Evolutionary conservation across 768 basidiomycete species (phyloP), one percentile per base, ranked within the genome.

Genomic region (Grammothele lineata): DNA sequence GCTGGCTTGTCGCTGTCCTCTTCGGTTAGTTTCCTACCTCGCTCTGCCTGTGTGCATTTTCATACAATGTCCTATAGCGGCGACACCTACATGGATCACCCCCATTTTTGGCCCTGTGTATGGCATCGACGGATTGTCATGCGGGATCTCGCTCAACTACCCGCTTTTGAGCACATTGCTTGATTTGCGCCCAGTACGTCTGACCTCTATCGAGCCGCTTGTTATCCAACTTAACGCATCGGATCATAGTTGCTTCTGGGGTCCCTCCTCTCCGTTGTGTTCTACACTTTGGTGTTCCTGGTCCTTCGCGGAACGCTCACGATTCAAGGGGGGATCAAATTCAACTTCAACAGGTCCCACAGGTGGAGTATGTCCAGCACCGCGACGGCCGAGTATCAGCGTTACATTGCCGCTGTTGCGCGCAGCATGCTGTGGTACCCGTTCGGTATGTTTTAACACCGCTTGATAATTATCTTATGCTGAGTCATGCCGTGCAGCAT

Each of bases 401-500:
- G 68, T 21, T 85, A 87, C 58, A 70, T 87, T 22, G 69, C 70
- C 24, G 70, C 73, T n/a, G 72, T 90, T 43, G 75, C 81, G 22
- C 70, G 75, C 50, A 80, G 76, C 47, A 83, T 87, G 82, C 67
- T 87, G 37, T 88, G 83, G 87, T 87, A 54, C 45, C 27, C 27
- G 14, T 30, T 30, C 14, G 27, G 27, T 30, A 30, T 14, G 27
- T 30, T 30, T n/a, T n/a, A n/a, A n/a, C n/a, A n/a, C n/a, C n/a
- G n/a, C n/a, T 51, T 38, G 24, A 24, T 38, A 46, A 48, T 14
- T 60, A 32, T 25, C 12, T 21, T 46, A 19, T 44, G 32, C 11
- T 54, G 83, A 81, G 80, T 82, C 77, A 58, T n/a, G n/a, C n/a
- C 81, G 81, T 24, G 10, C 55, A 85, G 86, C 76, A 8, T 88